phyloP scores from a whole-genome alignment of 148 eudicot species.

The Limonium bicolor region DNA sequence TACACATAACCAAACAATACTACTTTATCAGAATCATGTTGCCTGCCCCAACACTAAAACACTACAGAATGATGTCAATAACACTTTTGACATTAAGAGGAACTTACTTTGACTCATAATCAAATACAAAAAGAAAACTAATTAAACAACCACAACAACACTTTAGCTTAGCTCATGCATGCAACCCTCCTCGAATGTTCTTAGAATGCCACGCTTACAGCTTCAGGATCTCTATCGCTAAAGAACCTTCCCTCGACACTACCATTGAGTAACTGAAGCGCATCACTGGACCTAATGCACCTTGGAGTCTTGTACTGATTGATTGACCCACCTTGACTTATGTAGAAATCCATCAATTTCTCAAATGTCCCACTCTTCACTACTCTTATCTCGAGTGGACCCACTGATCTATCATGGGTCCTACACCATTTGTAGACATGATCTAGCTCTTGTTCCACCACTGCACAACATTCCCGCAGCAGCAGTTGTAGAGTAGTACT shows the following conservation, averaged over 20 bases:
- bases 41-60: too few relatives aligned
- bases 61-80: too few relatives aligned
- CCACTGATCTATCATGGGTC: conserved; percentile 40
- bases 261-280: conserved; percentile 37
- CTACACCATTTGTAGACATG: conserved; percentile 48
- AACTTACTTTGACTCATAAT: too few relatives aligned
- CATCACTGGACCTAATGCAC: conserved; percentile 42
- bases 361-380: conserved; percentile 59
- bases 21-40: too few relatives aligned
- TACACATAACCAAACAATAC: too few relatives aligned
- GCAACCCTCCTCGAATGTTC: too few relatives aligned
- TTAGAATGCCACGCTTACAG: too few relatives aligned
- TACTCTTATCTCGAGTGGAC: conserved; percentile 59
- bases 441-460: conserved; percentile 53
- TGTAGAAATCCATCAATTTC: conserved; percentile 48
- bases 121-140: too few relatives aligned
- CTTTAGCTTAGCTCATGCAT: too few relatives aligned
- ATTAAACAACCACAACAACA: too few relatives aligned
- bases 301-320: conserved; percentile 86
- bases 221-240: conserved; percentile 65
- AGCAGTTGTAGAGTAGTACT: not conserved
- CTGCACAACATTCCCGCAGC: conserved; percentile 48
- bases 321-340: conserved; percentile 55
- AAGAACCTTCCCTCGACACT: conserved; percentile 34
- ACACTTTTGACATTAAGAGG: too few relatives aligned